phyloP scores from a whole-genome alignment of 2,329 filamentous ascomycete genomes.

The Fusarium sp. region DNA sequence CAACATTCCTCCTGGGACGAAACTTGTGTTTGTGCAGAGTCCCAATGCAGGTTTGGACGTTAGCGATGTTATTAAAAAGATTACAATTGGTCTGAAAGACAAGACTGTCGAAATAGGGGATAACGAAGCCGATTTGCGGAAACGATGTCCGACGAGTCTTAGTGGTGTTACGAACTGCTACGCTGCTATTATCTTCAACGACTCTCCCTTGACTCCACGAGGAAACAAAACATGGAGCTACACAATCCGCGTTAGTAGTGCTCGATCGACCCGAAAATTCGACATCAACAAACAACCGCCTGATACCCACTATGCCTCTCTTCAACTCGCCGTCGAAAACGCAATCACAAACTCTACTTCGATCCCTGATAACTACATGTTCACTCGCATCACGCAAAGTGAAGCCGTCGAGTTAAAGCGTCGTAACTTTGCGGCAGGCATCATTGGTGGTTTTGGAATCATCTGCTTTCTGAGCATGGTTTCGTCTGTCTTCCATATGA shows the following conservation, averaged over 20 bases:
- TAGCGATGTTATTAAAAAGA: no score
- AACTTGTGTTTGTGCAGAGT: no score
- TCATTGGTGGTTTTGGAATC: no score
- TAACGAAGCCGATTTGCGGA: neutral
- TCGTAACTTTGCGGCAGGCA: no score
- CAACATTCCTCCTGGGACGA: no score
- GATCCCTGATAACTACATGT: conserved; percentile 2
- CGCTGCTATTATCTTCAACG: conserved; percentile 14
- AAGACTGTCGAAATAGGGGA: neutral
- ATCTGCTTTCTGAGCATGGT: conserved; percentile 20
- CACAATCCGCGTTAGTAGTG: neutral
- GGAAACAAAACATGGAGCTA: conserved; percentile 6
- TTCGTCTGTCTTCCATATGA: conserved; percentile 8
- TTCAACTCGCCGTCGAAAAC: conserved; percentile 11
- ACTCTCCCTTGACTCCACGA: neutral
- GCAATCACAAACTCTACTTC: conserved; percentile 7
- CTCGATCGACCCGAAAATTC: no score
- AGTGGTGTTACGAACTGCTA: conserved; percentile 5
- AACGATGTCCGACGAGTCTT: conserved; percentile 4
- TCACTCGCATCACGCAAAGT: conserved; percentile 7
- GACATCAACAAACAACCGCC: no score
- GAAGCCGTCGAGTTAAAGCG: no score
- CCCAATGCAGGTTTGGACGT: no score
- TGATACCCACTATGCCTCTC: neutral
- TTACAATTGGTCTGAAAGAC: neutral